Evolutionary conservation across 768 basidiomycete genomes (phyloP).

Genomic region (Daedaleopsis sinensis): DNA sequence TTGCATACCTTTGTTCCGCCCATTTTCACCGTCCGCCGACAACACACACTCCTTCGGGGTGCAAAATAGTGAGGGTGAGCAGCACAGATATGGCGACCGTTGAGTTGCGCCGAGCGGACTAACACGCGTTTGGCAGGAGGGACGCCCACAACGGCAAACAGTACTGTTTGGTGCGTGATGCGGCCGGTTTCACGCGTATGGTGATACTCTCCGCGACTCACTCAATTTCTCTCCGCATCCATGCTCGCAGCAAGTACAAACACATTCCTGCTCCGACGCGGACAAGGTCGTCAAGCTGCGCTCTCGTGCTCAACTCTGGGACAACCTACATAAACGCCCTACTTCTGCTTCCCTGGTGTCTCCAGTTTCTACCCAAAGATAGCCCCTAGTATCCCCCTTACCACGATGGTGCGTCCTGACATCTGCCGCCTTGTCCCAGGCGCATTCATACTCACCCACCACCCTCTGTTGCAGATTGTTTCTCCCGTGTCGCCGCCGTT

Average conservation of each 20-base stretch:
- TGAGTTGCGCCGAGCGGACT: neutral
- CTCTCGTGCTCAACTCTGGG: neutral
- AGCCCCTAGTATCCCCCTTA: neutral
- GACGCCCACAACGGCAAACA: slow-evolving; percentile 20
- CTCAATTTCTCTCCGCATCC: slow-evolving; percentile 12
- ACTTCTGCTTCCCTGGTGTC: neutral
- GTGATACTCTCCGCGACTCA: slow-evolving; percentile 5
- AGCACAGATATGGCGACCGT: neutral
- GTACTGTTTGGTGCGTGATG: slow-evolving; percentile 10
- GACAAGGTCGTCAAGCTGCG: neutral
- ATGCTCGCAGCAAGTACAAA: slow-evolving; percentile 10
- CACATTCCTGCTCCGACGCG: neutral
- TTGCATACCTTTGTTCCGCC: neutral
- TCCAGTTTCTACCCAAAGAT: neutral
- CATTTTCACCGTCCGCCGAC: neutral
- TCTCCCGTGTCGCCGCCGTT: no score
- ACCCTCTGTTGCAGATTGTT: no score
- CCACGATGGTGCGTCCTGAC: neutral
- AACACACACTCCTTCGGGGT: neutral
- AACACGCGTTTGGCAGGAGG: slow-evolving; percentile 5
- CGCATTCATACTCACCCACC: no score
- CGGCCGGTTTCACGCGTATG: neutral
- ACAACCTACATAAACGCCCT: neutral
- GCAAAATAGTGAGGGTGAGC: neutral
- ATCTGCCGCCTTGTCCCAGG: no score